A percentile compares a stretch with the other conserved stretches of the same genome.
Evolutionary conservation across 805 yeast species (phyloP).

Genomic region (Candida orba): DNA sequence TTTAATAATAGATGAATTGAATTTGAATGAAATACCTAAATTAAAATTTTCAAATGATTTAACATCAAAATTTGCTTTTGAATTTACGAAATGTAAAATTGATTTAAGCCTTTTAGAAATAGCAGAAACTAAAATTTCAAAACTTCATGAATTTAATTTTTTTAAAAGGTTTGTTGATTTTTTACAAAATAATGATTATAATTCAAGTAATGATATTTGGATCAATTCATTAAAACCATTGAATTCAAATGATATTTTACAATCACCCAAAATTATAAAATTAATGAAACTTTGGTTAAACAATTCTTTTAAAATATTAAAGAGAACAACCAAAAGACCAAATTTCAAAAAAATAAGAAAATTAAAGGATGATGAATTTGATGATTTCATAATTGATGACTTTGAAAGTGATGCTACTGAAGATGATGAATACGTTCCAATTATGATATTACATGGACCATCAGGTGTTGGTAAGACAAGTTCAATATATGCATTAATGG

Average conservation of each 20-base stretch:
- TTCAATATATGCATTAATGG: conserved; percentile 58
- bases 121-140: conserved; percentile 3
- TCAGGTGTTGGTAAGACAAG: conserved; percentile 76
- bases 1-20: not conserved
- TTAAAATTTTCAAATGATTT: no score
- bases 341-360: conserved; percentile 22
- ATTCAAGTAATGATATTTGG: conserved; percentile 20
- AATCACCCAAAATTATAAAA: conserved; percentile 18
- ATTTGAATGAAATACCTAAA: not conserved
- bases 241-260: conserved; percentile 23
- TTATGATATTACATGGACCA: conserved; percentile 63
- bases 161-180: conserved; percentile 4
- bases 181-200: not conserved
- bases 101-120: not conserved
- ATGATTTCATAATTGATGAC: conserved; percentile 29
- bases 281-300: conserved; percentile 25
- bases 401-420: conserved; percentile 10
- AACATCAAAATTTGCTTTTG: no score
- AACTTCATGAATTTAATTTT: not conserved
- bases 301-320: conserved; percentile 27
- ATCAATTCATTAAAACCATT: conserved; percentile 25
- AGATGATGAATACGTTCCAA: conserved; percentile 43
- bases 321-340: conserved; percentile 28
- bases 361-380: conserved; percentile 16
- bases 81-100: no score